Evolutionary conservation across 768 basidiomycete species (phyloP).

Genomic region (Neoboletus brunneissimus): DNA sequence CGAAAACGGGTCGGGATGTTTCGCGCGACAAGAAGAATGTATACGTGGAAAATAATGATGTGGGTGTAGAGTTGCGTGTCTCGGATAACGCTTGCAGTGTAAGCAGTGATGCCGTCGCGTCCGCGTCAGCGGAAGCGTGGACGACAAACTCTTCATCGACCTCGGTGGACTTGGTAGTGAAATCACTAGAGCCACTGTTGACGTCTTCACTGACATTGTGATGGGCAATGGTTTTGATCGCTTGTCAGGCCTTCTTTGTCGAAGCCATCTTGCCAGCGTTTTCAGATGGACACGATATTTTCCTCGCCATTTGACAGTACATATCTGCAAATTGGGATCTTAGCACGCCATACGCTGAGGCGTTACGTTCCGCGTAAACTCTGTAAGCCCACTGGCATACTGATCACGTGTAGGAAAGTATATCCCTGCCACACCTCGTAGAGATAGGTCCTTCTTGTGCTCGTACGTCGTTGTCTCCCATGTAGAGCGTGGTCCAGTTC

Average conservation of each 20-base stretch:
- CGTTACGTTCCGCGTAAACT: constrained; percentile 91
- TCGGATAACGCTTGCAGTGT: constrained; percentile 59
- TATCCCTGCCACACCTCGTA: too few relatives aligned
- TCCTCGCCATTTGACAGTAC: constrained; percentile 57
- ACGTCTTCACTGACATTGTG: constrained; percentile 35
- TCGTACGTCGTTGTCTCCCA: too few relatives aligned
- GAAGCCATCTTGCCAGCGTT: constrained; percentile 40
- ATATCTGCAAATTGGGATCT: constrained; percentile 53
- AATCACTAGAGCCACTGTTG: constrained; percentile 36
- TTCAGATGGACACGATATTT: constrained; percentile 18
- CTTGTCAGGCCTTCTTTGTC: constrained; percentile 53
- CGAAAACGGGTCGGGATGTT: constrained; percentile 86
- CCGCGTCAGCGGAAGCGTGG: constrained; percentile 52
- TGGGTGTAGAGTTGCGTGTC: constrained; percentile 54
- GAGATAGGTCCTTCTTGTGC: too few relatives aligned
- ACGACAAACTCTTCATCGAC: constrained; percentile 66
- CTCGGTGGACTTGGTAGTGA: constrained; percentile 32
- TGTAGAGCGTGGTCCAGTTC: too few relatives aligned
- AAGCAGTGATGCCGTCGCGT: constrained; percentile 50
- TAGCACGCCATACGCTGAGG: constrained; percentile 1
- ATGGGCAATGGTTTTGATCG: constrained; percentile 43
- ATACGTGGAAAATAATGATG: constrained; percentile 78
- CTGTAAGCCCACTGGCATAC: too few relatives aligned
- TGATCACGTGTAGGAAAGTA: too few relatives aligned
- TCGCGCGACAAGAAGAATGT: constrained; percentile 94